These are phyloP conservation scores for Magnolia sinica DNA, from an alignment of 164 flowering plant species.

Conservation along the genomic window DNA sequence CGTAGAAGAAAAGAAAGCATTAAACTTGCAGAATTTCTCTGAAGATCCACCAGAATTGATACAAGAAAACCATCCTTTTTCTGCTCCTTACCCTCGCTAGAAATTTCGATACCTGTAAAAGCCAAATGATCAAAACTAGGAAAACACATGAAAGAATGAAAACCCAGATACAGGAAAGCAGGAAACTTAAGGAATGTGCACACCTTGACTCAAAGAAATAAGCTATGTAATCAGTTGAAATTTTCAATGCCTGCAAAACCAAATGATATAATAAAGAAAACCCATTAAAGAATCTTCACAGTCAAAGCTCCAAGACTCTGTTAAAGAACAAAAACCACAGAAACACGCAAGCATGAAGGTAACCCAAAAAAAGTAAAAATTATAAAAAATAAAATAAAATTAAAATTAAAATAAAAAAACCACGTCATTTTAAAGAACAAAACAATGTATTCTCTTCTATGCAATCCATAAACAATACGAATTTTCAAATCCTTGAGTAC, in stretches of 20 bases:
- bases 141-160: not conserved
- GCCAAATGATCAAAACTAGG: not conserved
- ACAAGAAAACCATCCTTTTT: conserved; percentile 4
- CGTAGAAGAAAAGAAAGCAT: not conserved
- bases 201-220: too few species aligned
- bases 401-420: too few species aligned
- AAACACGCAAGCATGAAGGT: not conserved
- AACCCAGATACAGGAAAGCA: not conserved
- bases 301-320: not conserved
- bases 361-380: not conserved
- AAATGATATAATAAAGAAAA: not conserved
- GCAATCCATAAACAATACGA: too few species aligned
- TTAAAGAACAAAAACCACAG: not conserved
- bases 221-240: not conserved
- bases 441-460: too few species aligned
- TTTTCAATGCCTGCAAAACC: not conserved
- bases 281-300: not conserved
- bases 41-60: conserved; percentile 5
- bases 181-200: not conserved
- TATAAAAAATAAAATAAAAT: too few species aligned
- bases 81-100: not conserved
- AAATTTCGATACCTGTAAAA: not conserved
- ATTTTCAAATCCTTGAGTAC: too few species aligned
- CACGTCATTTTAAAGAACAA: not conserved
- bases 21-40: not conserved